Evolutionary conservation across 2,329 filamentous ascomycete genomes (phyloP), one percentile per base, ranked within the genome.

Genomic region (Colletotrichum sp.): DNA sequence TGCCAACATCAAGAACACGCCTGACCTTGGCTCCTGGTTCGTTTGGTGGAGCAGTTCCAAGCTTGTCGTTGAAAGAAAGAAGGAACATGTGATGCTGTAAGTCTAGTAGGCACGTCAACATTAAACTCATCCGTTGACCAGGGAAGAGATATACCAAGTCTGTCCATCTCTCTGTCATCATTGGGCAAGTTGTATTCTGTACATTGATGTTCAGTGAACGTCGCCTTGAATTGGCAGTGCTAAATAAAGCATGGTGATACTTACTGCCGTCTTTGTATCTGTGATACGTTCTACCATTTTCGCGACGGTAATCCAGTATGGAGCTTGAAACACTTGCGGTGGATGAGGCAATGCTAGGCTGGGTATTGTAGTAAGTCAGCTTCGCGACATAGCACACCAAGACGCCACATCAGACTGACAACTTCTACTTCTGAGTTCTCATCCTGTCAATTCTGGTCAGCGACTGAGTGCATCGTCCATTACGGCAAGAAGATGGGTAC

Each of bases 141-240:
- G 0, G 5, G 0, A 36, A 83, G 30, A 81, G 4, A 59, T 16
- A 3, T 59, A 72, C 71, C 74, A 13, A 78, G 59, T 6, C 76
- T 75, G n/a, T 78, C 74, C 3, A 68, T 61, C 28, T 78, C 76
- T 39, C 25, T 57, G 4, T 73, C 71, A 28, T 78, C 74, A n/a
- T 78, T 78, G 0, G 76, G 76, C 8, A 74, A 39, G 12, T 39
- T 32, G 39, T 78, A 78, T 32, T 77, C 76, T 78, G 28, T 32
- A 60, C 19, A 22, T 32, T 32, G 27, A 2, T 39, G 16, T 16
- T 39, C 8, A 28, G 19, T 39, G 2, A 25, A n/a, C 9, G 13
- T 4, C 6, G 12, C 2, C 22, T 16, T 1, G 48, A 15, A 25
- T 6, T 32, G 1, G 22, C 19, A 34, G 28, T 25, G 15, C 7